A percentile compares a stretch with the other conserved stretches of the same genome.
Evolutionary conservation across 1,284 basidiomycete species (phyloP).

Genomic region (Ceratobasidium theobromae): DNA sequence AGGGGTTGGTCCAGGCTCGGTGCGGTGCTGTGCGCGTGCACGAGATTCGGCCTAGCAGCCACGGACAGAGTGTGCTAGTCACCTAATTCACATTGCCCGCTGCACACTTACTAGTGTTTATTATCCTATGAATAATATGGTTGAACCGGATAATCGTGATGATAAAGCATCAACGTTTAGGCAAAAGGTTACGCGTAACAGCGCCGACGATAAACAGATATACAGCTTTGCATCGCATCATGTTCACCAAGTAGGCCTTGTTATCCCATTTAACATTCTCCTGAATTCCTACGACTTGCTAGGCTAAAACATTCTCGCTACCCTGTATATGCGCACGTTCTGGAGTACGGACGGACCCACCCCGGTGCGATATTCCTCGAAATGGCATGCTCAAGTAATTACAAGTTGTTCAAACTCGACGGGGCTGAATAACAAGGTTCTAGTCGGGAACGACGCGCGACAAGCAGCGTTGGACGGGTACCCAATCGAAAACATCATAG

Average conservation of each 20-base stretch:
- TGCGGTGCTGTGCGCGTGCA: conserved; percentile 17
- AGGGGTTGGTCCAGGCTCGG: not conserved
- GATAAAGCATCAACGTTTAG: no score
- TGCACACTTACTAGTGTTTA: not conserved
- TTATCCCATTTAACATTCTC: no score
- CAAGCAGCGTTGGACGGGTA: conserved; percentile 49
- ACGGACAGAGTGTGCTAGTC: not conserved
- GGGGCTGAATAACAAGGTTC: not conserved
- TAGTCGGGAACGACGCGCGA: conserved; percentile 51
- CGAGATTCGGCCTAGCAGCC: conserved; percentile 2
- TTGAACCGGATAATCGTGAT: no score
- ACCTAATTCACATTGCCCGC: conserved; percentile 1
- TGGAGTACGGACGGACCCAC: conserved; percentile 47
- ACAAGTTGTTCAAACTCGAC: conserved; percentile 44
- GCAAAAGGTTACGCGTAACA: no score
- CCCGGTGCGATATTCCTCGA: conserved; percentile 53
- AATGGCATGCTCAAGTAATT: conserved; percentile 53
- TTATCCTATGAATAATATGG: not conserved
- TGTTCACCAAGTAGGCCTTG: conserved; percentile 46
- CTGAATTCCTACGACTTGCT: not conserved
- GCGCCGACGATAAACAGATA: no score
- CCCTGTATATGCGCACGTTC: conserved; percentile 49
- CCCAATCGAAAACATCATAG: conserved; percentile 44
- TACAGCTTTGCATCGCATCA: conserved; percentile 50
- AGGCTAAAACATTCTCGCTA: conserved; percentile 49